phyloP scores from a whole-genome alignment of 805 yeast genomes.

The Spathaspora sp. region DNA sequence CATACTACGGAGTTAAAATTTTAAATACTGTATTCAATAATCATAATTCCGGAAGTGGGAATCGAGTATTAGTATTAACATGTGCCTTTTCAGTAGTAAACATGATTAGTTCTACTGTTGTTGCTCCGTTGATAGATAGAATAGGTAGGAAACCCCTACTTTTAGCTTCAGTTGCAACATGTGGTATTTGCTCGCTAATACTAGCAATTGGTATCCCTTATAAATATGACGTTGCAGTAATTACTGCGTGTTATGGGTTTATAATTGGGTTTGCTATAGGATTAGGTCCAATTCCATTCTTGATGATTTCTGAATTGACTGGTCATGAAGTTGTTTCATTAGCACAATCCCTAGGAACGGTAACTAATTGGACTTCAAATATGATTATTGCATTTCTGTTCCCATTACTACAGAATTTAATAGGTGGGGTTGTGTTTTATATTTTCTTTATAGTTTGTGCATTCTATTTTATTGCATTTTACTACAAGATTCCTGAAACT shows the following conservation, averaged over 20 bases:
- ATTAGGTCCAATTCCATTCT: slow-evolving; percentile 34
- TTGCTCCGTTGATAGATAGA: slow-evolving; percentile 69
- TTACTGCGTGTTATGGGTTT: slow-evolving; percentile 29
- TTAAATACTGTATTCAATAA: slow-evolving; percentile 31
- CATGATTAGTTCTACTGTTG: slow-evolving; percentile 60
- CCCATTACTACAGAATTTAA: slow-evolving; percentile 21
- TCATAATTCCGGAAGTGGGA: slow-evolving; percentile 4
- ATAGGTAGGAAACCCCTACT: slow-evolving; percentile 61
- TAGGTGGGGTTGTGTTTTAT: slow-evolving; percentile 29
- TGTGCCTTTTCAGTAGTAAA: slow-evolving; percentile 71
- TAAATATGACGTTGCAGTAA: slow-evolving; percentile 11
- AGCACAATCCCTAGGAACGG: slow-evolving; percentile 35
- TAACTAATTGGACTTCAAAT: slow-evolving; percentile 32
- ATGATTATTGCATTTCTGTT: slow-evolving; percentile 29
- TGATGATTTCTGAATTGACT: slow-evolving; percentile 35
- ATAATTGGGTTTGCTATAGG: slow-evolving; percentile 33
- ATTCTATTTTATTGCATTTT: slow-evolving; percentile 16
- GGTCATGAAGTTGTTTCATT: slow-evolving; percentile 27
- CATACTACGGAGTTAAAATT: slow-evolving; percentile 81
- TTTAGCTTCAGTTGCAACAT: slow-evolving; percentile 18
- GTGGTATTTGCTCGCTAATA: slow-evolving; percentile 20
- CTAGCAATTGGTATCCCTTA: slow-evolving; percentile 23
- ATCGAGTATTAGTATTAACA: slow-evolving; percentile 57
- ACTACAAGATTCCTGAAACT: slow-evolving; percentile 31
- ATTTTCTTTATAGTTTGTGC: slow-evolving; percentile 21